Base-by-base conservation (phyloP, 202 grass and related monocot species). In the Cymbopogon flexuosus region DNA sequence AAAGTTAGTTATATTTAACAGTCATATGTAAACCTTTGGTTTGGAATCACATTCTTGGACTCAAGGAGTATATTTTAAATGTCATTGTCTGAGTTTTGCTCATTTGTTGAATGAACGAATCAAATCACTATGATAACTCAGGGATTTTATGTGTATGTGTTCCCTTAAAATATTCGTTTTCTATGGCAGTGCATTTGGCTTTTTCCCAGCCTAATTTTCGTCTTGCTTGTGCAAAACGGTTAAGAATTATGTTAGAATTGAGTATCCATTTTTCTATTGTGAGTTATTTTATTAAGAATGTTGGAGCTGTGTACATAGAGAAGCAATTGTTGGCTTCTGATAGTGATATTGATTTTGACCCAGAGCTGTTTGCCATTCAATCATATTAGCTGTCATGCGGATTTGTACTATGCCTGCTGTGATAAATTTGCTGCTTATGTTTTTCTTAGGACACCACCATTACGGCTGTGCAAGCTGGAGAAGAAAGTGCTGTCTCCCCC, bases 401-500 rank as follows among this genome's bases (percentile, higher is more conserved):
- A 1, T 75, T 84, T 73, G 14, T 65, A 31, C 22, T 51, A 37
- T 13, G 33, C 31, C 23, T 61, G 43, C 54, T 81, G 11, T 73
- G 40, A 24, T 73, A 1, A 82, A 37, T 33, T 71, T 73, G 15
- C 19, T 73, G 37, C n/a, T 27, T 59, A 30, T 68, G 27, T 15
- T 52, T 78, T 62, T 35, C 54, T 65, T 76, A 86, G 79, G 83
- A 71, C 79, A 45, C 52, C 58, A 77, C n/a, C 62, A 71, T 60
- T 72, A 80, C 79, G 77, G 43, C 34, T 52, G 83, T 59, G 73
- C 52, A 24, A 74, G 39, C 52, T 79, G 88, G 88, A 68, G 88
- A 85, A 71, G 92, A 87, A 82, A 91, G 14, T 77, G 34, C 61
- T 81, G 45, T 11, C 57, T 68, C 90, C 59, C 80, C 43, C 6